A percentile compares a stretch with the other conserved stretches of the same genome.
Conservation (phyloP, 2,329 filamentous ascomycete species). For the Penicillium occitanis region DNA sequence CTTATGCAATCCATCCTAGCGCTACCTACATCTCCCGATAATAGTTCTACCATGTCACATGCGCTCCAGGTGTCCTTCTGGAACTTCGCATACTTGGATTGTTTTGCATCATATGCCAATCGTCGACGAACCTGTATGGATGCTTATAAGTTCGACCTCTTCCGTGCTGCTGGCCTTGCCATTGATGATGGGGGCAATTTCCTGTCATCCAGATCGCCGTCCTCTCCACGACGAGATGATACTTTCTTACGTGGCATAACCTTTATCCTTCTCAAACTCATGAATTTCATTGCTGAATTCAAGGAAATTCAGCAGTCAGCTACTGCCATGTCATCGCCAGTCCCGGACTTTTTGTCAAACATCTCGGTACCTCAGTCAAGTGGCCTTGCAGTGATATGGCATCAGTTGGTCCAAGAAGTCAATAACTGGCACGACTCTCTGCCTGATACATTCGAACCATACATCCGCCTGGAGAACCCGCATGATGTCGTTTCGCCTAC, state of each 20-base stretch:
- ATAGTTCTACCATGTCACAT: slow-evolving; percentile 44
- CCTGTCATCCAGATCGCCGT: slow-evolving; percentile 36
- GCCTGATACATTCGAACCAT: slow-evolving; percentile 59
- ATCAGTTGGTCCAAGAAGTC: slow-evolving; percentile 55
- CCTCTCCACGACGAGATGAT: slow-evolving; percentile 56
- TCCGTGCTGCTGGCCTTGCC: slow-evolving; percentile 60
- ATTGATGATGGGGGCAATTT: slow-evolving; percentile 44
- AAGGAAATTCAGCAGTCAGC: slow-evolving; percentile 50
- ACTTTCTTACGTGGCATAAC: slow-evolving; percentile 61
- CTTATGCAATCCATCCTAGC: slow-evolving; percentile 52
- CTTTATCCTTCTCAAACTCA: slow-evolving; percentile 62
- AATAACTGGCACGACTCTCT: slow-evolving; percentile 58
- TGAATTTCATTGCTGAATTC: slow-evolving; percentile 61
- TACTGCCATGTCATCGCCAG: slow-evolving; percentile 27
- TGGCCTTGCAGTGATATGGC: slow-evolving; percentile 54
- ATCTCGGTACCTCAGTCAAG: slow-evolving; percentile 46
- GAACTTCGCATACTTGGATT: slow-evolving; percentile 64
- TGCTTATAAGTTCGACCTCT: slow-evolving; percentile 57
- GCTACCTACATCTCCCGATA: slow-evolving; percentile 23
- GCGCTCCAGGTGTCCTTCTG: slow-evolving; percentile 60
- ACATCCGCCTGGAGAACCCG: slow-evolving; percentile 48
- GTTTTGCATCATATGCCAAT: slow-evolving; percentile 61
- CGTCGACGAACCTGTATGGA: slow-evolving; percentile 58
- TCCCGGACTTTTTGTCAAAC: slow-evolving; percentile 33
- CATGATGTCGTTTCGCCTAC: slow-evolving; percentile 26